These are phyloP conservation scores for Kalmusia sp. DNA, from an alignment of 2,329 filamentous ascomycete genomes.

Conservation along the genomic window DNA sequence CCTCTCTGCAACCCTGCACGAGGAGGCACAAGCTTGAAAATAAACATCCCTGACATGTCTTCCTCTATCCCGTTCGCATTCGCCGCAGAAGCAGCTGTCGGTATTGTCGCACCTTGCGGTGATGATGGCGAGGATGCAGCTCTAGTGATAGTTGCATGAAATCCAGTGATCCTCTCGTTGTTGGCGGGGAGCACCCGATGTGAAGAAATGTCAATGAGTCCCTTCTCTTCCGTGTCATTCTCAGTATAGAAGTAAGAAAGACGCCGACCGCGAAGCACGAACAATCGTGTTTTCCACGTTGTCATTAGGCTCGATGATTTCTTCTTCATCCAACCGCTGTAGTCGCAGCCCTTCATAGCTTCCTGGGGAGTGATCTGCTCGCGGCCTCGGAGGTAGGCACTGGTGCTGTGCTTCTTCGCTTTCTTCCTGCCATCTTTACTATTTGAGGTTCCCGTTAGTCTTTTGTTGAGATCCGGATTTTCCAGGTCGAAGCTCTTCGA, in stretches of 20 bases:
- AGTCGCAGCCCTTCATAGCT: constrained; percentile 86
- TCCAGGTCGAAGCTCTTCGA: constrained; percentile 81
- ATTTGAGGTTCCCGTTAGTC: constrained; percentile 51
- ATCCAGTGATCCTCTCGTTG: constrained; percentile 84
- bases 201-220: constrained; percentile 95
- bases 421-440: constrained; percentile 45
- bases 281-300: constrained; percentile 97
- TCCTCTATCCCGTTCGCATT: constrained; percentile 40
- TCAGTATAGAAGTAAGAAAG: constrained; percentile 97
- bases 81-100: constrained; percentile 49
- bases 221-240: constrained; percentile 89
- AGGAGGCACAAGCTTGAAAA: constrained; percentile 96
- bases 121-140: constrained; percentile 74
- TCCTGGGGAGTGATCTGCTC: constrained; percentile 81
- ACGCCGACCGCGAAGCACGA: constrained; percentile 88
- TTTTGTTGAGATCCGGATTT: constrained; percentile 61
- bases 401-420: constrained; percentile 92
- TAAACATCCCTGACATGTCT: constrained; percentile 77
- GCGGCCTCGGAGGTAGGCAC: constrained; percentile 87
- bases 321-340: constrained; percentile 99
- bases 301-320: constrained; percentile 95
- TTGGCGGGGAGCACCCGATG: constrained; percentile 96
- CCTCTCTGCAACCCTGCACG: constrained; percentile 85
- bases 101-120: constrained; percentile 50
- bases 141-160: constrained; percentile 91